Evolutionary conservation across 106 monocot genomes (phyloP).

Genomic region (Apostasia shenzhenica): DNA sequence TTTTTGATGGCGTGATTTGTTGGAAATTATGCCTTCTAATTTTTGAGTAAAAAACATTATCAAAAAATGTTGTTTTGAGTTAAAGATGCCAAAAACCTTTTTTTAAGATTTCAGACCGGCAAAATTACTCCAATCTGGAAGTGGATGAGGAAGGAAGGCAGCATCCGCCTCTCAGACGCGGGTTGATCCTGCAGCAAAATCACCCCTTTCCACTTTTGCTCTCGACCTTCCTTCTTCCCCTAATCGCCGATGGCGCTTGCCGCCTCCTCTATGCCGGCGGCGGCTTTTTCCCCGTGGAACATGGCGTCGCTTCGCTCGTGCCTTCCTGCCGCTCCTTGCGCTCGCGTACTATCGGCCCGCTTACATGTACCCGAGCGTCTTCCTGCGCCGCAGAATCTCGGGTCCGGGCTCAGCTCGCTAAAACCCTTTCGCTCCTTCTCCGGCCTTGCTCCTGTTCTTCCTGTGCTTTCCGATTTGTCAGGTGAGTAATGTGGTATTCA

Average conservation of each 20-base stretch:
- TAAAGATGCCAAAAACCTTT: too few species aligned
- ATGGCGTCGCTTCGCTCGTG: slow-evolving; percentile 67
- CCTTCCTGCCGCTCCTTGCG: slow-evolving; percentile 35
- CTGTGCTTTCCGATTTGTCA: slow-evolving; percentile 24
- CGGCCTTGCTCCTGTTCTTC: slow-evolving; percentile 36
- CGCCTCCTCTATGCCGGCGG: slow-evolving; percentile 13
- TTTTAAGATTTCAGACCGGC: too few species aligned
- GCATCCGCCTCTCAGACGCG: not conserved
- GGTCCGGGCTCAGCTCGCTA: slow-evolving; percentile 1
- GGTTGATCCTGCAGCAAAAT: not conserved
- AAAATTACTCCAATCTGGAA: too few species aligned
- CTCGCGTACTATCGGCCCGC: slow-evolving; percentile 7
- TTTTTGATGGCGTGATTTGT: too few species aligned
- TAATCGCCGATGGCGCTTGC: not conserved
- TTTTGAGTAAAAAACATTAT: too few species aligned
- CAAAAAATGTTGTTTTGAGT: too few species aligned
- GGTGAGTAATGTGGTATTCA: slow-evolving; percentile 22
- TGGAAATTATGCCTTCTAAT: too few species aligned
- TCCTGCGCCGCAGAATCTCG: slow-evolving; percentile 5
- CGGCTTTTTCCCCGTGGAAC: slow-evolving; percentile 42
- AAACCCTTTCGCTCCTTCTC: slow-evolving; percentile 42
- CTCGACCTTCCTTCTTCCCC: not conserved
- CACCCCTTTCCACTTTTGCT: not conserved
- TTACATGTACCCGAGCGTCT: slow-evolving; percentile 6
- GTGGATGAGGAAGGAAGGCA: not conserved